phyloP scores from a whole-genome alignment of 148 eudicot genomes.

The Chenopodium album region DNA sequence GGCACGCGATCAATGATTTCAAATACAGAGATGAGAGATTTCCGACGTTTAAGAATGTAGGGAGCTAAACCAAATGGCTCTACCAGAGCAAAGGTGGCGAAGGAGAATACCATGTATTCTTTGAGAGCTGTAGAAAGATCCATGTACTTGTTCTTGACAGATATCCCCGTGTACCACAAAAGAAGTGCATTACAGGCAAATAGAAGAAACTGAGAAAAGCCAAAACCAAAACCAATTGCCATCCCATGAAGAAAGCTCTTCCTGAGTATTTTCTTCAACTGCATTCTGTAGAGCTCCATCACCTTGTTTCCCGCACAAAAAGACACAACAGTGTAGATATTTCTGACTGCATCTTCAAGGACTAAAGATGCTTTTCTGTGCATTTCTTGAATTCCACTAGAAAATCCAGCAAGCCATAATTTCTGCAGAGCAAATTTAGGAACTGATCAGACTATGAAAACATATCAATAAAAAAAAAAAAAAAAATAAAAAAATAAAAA shows the following conservation, averaged over 20 bases:
- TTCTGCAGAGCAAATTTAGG: conserved; percentile 50
- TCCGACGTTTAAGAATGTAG: conserved; percentile 89
- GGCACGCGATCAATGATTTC: conserved; percentile 94
- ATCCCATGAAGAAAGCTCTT: conserved; percentile 91
- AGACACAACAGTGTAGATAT: conserved; percentile 94
- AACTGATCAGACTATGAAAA: conserved; percentile 14
- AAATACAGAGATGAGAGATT: conserved; percentile 84
- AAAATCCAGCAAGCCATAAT: conserved; percentile 98
- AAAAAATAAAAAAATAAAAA: no score
- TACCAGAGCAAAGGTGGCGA: conserved; percentile 96
- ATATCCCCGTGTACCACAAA: conserved; percentile 79
- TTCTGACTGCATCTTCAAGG: conserved; percentile 96
- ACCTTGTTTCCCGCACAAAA: conserved; percentile 98
- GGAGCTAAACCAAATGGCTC: conserved; percentile 99
- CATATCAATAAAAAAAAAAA: neutral
- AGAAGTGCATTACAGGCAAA: conserved; percentile 94
- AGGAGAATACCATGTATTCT: conserved; percentile 96
- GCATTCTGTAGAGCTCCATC: conserved; percentile 90
- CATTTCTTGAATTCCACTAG: conserved; percentile 99
- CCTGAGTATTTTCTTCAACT: conserved; percentile 66
- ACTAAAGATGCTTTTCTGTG: conserved; percentile 98
- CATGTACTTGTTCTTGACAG: conserved; percentile 57
- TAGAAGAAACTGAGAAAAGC: conserved; percentile 93
- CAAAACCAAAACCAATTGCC: conserved; percentile 93
- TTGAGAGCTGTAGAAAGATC: conserved; percentile 77